Evolutionary conservation across 2,329 filamentous ascomycete species (phyloP), one percentile per base, ranked within the genome.

Genomic region (Paecilomyces niveus): DNA sequence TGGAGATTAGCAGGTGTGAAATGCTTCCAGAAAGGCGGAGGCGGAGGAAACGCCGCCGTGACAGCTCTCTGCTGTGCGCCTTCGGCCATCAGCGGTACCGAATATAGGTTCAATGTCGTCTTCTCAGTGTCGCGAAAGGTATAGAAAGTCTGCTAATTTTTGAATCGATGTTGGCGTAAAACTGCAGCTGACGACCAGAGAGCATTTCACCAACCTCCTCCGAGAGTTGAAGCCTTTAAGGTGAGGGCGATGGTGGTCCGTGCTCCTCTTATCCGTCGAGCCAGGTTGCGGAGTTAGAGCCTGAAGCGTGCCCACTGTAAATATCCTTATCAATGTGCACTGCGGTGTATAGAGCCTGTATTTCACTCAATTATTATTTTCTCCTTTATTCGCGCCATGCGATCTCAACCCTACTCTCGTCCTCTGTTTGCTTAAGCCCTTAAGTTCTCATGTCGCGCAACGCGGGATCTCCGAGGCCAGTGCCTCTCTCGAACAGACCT

Each of bases 1-100:
- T 83, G 76, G 56, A 90, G 68, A 69, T 93, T 95, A 29, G 88
- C 85, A 2, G 85, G 73, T 0, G 90, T 96, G 75, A 97, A 97
- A 72, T 89, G 83, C 65, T 88, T 87, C 86, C 90, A 97, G 77
- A 97, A 96, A 0, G 88, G 87, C 26, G 94, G 94, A 26, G 94
- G 94, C 56, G 89, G 85, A 24, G 94, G 93, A 71, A 92, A 96
- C 49, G 87, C 85, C 24, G 88, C 85, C 26, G 85, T 81, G 31
- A 78, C 66, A 57, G 75, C 64, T 66, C 68, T 67, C 62, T 75
- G 73, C 53, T 79, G 76, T 57, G 77, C 76, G 59, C 80, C 78
- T 56, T 85, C 85, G 59, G 84, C 85, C 87, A 90, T 90, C 11
- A 18, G 51, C 24, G 45, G 32, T 15, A 13, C 9, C 21, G 9